A percentile compares a stretch with the other conserved stretches of the same genome.
Evolutionary conservation across 1,139 yeast species (phyloP).

Genomic region (Hansenula anomala): DNA sequence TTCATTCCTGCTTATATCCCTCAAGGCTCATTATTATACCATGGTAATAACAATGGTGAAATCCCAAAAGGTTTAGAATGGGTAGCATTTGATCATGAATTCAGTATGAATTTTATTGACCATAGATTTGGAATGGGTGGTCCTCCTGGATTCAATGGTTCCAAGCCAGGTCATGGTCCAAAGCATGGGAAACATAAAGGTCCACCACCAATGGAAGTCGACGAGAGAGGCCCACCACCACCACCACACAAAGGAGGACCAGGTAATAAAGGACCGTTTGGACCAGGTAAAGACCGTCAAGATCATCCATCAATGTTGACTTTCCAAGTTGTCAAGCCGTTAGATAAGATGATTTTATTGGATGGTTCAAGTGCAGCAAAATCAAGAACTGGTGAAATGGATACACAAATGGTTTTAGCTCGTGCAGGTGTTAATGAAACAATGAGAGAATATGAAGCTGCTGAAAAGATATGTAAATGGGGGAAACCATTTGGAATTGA

Average conservation of each 20-base stretch:
- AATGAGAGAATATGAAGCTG: conserved; percentile 37
- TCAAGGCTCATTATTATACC: conserved; percentile 48
- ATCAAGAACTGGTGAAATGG: conserved; percentile 46
- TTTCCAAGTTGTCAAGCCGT: conserved; percentile 38
- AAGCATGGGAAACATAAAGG: neutral
- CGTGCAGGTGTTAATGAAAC: conserved; percentile 23
- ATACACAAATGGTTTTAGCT: conserved; percentile 38
- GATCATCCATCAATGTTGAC: conserved; percentile 30
- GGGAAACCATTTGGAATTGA: conserved; percentile 38
- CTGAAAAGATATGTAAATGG: conserved; percentile 40
- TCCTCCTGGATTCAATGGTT: conserved; percentile 7
- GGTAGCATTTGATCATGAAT: conserved; percentile 56
- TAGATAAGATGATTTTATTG: conserved; percentile 40
- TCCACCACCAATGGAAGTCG: neutral
- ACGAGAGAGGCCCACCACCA: no score
- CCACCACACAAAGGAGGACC: conserved; percentile 1
- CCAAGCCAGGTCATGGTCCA: conserved; percentile 2
- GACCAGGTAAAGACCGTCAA: conserved; percentile 2
- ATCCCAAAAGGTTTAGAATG: conserved; percentile 46
- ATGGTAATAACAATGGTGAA: conserved; percentile 32
- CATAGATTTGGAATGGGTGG: conserved; percentile 15
- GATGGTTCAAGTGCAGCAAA: conserved; percentile 63
- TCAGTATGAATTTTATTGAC: conserved; percentile 42
- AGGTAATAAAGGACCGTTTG: conserved; percentile 2
- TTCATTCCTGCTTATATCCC: conserved; percentile 54